These are phyloP conservation scores for Paraphoma sp. DNA, from an alignment of 2,329 filamentous ascomycete species.

Conservation along the genomic window DNA sequence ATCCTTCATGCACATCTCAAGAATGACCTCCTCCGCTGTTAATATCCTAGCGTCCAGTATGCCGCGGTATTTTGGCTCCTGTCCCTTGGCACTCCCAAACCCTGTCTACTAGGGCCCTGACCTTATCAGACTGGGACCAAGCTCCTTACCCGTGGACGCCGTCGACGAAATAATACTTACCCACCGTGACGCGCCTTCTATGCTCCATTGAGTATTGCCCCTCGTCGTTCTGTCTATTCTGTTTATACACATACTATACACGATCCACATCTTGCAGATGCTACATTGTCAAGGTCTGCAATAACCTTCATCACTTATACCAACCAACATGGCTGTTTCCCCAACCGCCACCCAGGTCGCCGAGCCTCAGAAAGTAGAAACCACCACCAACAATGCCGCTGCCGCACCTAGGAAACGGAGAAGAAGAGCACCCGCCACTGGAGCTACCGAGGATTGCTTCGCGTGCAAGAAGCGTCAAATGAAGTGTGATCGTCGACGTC, in stretches of 20 bases:
- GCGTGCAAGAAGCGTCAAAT: slow-evolving; percentile 83
- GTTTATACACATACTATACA: slow-evolving; percentile 40
- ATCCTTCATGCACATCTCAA: slow-evolving; percentile 38
- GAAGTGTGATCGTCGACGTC: slow-evolving; percentile 88
- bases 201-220: slow-evolving; percentile 47
- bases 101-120: slow-evolving; percentile 37
- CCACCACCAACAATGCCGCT: slow-evolving; percentile 33
- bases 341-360: slow-evolving; percentile 39
- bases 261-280: slow-evolving; percentile 41
- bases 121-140: slow-evolving; percentile 49
- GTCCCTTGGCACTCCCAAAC: slow-evolving; percentile 37
- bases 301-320: slow-evolving; percentile 26
- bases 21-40: slow-evolving; percentile 38
- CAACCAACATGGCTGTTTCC: slow-evolving; percentile 41
- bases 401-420: slow-evolving; percentile 68
- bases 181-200: slow-evolving; percentile 46
- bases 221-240: slow-evolving; percentile 44
- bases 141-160: slow-evolving; percentile 35
- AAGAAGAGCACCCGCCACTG: slow-evolving; percentile 85
- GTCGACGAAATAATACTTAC: slow-evolving; percentile 47
- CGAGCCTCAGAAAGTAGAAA: slow-evolving; percentile 43
- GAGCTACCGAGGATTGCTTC: slow-evolving; percentile 94
- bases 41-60: slow-evolving; percentile 41
- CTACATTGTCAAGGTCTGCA: slow-evolving; percentile 33
- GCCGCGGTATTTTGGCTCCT: slow-evolving; percentile 42